Conservation (phyloP, 2,329 filamentous ascomycete genomes). For the Verticillium tricorpus region DNA sequence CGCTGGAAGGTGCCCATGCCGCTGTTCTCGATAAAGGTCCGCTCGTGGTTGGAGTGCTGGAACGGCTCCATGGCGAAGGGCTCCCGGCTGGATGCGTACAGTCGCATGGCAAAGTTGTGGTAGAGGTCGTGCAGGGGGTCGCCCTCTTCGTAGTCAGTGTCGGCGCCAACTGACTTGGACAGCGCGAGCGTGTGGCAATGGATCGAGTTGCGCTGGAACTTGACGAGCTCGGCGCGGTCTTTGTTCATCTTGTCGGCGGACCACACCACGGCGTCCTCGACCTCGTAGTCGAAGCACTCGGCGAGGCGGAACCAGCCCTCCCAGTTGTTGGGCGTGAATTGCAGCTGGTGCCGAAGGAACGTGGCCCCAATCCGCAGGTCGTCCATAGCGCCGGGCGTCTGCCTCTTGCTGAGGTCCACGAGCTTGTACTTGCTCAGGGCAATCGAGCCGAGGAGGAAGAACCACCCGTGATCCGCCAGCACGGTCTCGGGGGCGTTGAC, state of each 20-base stretch:
- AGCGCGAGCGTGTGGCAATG: conserved; percentile 68
- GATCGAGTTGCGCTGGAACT: conserved; percentile 73
- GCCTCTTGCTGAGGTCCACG: conserved; percentile 66
- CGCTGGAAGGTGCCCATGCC: conserved; percentile 47
- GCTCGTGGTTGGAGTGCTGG: conserved; percentile 49
- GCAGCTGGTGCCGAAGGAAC: conserved; percentile 76
- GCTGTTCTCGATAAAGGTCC: conserved; percentile 50
- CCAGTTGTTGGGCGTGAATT: conserved; percentile 79
- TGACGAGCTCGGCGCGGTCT: conserved; percentile 67
- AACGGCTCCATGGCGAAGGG: conserved; percentile 61
- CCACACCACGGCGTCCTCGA: conserved; percentile 86
- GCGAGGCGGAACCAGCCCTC: conserved; percentile 87
- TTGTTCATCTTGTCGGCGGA: conserved; percentile 89
- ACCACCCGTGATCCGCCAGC: conserved; percentile 82
- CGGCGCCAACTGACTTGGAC: conserved; percentile 46
- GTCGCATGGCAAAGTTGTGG: conserved; percentile 55
- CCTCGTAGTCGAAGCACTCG: conserved; percentile 81
- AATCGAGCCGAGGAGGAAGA: conserved; percentile 84
- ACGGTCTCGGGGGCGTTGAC: conserved; percentile 66
- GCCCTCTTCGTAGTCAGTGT: conserved; percentile 38
- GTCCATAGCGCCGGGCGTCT: conserved; percentile 74
- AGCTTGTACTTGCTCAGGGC: conserved; percentile 78
- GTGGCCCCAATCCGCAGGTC: conserved; percentile 78
- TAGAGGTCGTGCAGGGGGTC: conserved; percentile 55
- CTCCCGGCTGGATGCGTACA: conserved; percentile 58